Base-by-base conservation (phyloP, 2,329 filamentous ascomycete genomes). In the Fusarium scirpi region DNA sequence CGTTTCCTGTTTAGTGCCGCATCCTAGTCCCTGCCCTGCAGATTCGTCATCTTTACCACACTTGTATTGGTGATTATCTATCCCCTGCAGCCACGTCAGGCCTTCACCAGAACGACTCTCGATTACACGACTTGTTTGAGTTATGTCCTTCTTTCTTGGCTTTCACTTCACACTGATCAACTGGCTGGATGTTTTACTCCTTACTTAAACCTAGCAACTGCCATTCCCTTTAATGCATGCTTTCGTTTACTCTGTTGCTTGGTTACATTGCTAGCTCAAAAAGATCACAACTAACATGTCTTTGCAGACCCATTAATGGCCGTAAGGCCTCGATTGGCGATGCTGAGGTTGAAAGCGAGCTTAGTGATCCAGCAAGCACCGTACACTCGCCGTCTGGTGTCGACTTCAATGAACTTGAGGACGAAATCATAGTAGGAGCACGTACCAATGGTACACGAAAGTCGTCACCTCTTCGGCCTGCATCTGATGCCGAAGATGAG, bases 341-440 rank as follows among this genome's bases (percentile, higher is more conserved):
- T 8, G 81, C 78, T 38, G 81, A 83, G 20, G 77, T 74, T 41
- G 78, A 80, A 38, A 81, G 80, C 66, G 84, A 85, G 25, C 78
- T 87, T 16, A 86, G 83, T 56, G 80, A 81, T 29, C 79, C 79
- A 9, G 76, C 73, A 24, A 81, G 78, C 70, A 79, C 73, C 62
- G 73, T 78, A 30, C 72, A 75, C 58, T 80, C 78, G 12, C 78
- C 83, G 13, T 82, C 82, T 10, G 82, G 80, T 45, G 76, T 65
- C n/a, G 72, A 70, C 46, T 67, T 80, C 43, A 77, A 80, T 68
- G 78, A 82, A 24, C 81, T 84, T 4, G 82, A 85, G 58, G 86
- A 88, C 71, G 85, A 87, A 73, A 88, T 87, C 49, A 80, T 88
- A 10, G 85, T 87, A 9, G 82, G 82, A 18, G 82, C 80, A 13